These are phyloP conservation scores for Solanum okadae DNA, from an alignment of 257 asterid genomes.

Conservation along the genomic window DNA sequence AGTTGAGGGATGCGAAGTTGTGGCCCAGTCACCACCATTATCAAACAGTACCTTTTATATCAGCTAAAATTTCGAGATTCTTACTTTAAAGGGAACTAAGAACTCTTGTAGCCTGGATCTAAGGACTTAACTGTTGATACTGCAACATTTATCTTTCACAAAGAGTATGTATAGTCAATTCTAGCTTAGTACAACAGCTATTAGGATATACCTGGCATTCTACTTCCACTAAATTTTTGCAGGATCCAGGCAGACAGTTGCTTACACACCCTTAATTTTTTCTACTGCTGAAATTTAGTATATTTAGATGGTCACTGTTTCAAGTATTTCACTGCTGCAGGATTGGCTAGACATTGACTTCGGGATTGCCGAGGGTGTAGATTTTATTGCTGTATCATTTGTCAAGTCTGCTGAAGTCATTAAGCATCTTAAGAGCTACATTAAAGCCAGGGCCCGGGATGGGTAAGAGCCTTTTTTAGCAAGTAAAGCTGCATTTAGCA, in stretches of 20 bases:
- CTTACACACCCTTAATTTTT: not conserved
- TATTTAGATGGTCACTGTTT: slow-evolving; percentile 12
- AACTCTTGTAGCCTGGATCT: not conserved
- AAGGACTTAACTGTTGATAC: not conserved
- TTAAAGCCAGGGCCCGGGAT: slow-evolving; percentile 89
- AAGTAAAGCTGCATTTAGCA: not conserved
- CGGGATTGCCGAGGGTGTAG: slow-evolving; percentile 97
- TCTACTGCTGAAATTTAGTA: not conserved
- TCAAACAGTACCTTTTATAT: not conserved
- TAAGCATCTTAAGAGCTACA: slow-evolving; percentile 92
- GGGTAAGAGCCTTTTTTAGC: slow-evolving; percentile 33
- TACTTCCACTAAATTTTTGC: not conserved
- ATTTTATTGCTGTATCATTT: slow-evolving; percentile 92
- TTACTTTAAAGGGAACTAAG: not conserved
- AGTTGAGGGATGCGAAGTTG: not conserved
- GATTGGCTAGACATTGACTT: slow-evolving; percentile 99
- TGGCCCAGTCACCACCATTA: not conserved
- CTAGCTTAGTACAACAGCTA: not conserved
- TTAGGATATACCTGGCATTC: not conserved
- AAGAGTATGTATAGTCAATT: not conserved
- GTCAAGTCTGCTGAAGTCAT: slow-evolving; percentile 98
- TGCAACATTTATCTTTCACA: not conserved
- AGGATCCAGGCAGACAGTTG: not conserved
- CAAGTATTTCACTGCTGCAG: slow-evolving; percentile 26
- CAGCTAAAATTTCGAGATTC: not conserved